Evolutionary conservation across 257 asterid species (phyloP).

Genomic region (Anisodus acutangulus): DNA sequence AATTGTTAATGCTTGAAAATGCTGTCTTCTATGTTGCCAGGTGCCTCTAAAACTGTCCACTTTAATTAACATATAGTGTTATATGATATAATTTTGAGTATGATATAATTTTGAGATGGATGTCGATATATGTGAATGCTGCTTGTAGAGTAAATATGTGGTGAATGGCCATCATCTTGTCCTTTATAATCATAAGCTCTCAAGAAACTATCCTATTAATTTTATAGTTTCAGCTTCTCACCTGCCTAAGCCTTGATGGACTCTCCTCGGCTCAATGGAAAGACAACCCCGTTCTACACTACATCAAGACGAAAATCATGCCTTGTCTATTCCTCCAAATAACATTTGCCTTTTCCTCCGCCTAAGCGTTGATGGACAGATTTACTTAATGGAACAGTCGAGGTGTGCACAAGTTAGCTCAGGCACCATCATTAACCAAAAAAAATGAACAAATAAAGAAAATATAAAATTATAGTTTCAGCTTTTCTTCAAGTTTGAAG

Average conservation of each 20-base stretch:
- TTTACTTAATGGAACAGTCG: background rate
- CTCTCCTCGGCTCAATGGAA: too few species aligned
- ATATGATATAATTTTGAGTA: background rate
- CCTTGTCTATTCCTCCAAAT: too few species aligned
- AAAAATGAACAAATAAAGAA: background rate
- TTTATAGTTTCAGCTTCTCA: background rate
- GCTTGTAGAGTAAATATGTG: background rate
- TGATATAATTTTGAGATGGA: background rate
- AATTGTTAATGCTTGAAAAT: conserved; percentile 94
- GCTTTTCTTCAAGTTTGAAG: background rate
- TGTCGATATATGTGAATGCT: background rate
- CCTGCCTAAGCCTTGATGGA: background rate
- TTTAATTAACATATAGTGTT: background rate
- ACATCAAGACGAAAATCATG: too few species aligned
- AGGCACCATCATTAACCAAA: background rate
- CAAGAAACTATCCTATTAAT: background rate
- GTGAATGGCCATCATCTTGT: conserved; percentile 7
- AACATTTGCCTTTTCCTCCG: too few species aligned
- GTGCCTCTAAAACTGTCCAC: conserved; percentile 39
- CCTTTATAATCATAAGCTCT: background rate
- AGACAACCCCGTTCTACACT: too few species aligned
- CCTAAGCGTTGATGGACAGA: background rate
- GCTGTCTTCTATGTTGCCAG: conserved; percentile 98
- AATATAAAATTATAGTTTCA: background rate
- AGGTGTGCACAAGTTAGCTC: background rate